phyloP scores from a whole-genome alignment of 2,329 filamentous ascomycete species.

The Colletotrichum coccodes region DNA sequence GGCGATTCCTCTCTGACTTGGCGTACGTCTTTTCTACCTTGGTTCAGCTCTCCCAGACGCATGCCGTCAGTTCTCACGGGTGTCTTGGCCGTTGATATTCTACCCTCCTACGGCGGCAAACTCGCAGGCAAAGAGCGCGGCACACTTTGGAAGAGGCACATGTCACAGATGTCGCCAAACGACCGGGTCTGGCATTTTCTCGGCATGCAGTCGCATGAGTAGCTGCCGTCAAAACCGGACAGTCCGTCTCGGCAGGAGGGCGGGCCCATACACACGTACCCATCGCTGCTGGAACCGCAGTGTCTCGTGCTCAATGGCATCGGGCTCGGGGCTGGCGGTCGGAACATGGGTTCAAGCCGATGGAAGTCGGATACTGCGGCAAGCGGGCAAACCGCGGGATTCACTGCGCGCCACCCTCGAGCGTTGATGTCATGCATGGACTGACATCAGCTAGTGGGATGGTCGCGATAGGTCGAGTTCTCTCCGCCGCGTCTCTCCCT shows the following conservation, averaged over 20 bases:
- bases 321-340: neutral
- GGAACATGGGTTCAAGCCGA: neutral
- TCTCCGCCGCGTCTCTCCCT: neutral
- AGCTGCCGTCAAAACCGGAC: neutral
- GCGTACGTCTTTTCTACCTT: neutral
- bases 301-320: neutral
- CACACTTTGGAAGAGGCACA: neutral
- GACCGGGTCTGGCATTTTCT: neutral
- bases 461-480: neutral
- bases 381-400: slow-evolving; percentile 12
- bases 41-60: neutral
- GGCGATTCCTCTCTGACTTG: neutral
- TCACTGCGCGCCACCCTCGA: neutral
- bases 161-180: neutral
- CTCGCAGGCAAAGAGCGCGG: neutral
- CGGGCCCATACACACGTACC: neutral
- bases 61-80: neutral
- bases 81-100: neutral
- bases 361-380: slow-evolving; percentile 17
- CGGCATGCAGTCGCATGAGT: slow-evolving; percentile 5
- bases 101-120: slow-evolving; percentile 1
- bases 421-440: slow-evolving; percentile 38
- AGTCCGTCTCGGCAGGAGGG: neutral
- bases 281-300: neutral
- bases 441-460: neutral